Evolutionary conservation across 805 yeast species (phyloP).

Genomic region (Teunomyces tritomae): DNA sequence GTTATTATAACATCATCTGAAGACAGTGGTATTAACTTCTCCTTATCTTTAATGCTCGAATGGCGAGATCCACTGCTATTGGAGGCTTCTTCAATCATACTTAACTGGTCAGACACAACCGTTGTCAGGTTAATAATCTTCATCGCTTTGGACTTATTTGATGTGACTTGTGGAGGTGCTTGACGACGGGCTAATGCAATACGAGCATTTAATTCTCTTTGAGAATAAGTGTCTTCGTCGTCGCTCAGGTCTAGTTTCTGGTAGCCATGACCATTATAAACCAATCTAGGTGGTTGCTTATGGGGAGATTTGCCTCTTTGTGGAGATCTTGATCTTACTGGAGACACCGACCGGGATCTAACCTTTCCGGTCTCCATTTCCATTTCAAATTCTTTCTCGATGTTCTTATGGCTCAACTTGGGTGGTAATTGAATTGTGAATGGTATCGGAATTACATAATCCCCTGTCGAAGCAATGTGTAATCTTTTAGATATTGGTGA

Average conservation of each 20-base stretch:
- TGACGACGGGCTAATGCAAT: conserved; percentile 9
- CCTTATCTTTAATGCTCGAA: conserved; percentile 23
- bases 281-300: conserved; percentile 16
- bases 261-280: conserved; percentile 37
- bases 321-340: conserved; percentile 13
- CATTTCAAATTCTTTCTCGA: conserved; percentile 3
- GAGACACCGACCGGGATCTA: conserved; percentile 11
- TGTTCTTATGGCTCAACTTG: conserved; percentile 30
- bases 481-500: conserved; percentile 36
- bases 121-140: conserved; percentile 18
- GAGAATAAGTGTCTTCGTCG: conserved; percentile 12
- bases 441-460: conserved; percentile 42
- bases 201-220: conserved; percentile 5
- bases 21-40: conserved; percentile 12
- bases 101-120: conserved; percentile 33
- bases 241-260: conserved; percentile 31
- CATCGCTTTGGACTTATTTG: conserved; percentile 25
- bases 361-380: background rate
- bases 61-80: conserved; percentile 25
- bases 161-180: conserved; percentile 27
- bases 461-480: conserved; percentile 27
- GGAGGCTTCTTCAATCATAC: conserved; percentile 42
- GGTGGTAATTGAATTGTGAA: conserved; percentile 42
- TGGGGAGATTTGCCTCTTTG: conserved; percentile 14
- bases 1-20: background rate